phyloP scores from a whole-genome alignment of 371 early-diverging fungal species.

The Mucor lusitanicus region DNA sequence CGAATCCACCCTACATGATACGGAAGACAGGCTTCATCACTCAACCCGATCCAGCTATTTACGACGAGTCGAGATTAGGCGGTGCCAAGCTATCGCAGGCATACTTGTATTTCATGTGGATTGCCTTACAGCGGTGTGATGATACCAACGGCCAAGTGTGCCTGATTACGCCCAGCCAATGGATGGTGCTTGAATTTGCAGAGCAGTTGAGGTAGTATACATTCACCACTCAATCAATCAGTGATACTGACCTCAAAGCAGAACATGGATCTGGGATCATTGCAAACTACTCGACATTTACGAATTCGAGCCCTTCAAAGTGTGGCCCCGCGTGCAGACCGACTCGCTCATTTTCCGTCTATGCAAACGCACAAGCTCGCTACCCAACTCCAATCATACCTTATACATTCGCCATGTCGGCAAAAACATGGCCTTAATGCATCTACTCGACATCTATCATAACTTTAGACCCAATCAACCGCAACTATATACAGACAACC shows the following conservation, averaged over 20 bases:
- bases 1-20: slow-evolving; percentile 74
- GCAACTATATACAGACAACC: slow-evolving; percentile 8
- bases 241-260: slow-evolving; percentile 3
- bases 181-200: slow-evolving; percentile 66
- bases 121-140: slow-evolving; percentile 42
- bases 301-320: slow-evolving; percentile 69
- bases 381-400: slow-evolving; percentile 14
- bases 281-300: slow-evolving; percentile 58
- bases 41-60: slow-evolving; percentile 57
- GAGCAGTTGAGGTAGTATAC: slow-evolving; percentile 45
- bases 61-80: slow-evolving; percentile 52
- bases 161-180: slow-evolving; percentile 63
- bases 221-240: not conserved
- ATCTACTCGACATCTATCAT: slow-evolving; percentile 5
- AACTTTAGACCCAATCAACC: slow-evolving; percentile 7
- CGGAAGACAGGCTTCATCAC: slow-evolving; percentile 63
- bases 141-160: slow-evolving; percentile 43
- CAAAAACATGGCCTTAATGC: slow-evolving; percentile 2
- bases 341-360: slow-evolving; percentile 66
- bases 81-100: slow-evolving; percentile 44
- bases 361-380: slow-evolving; percentile 32
- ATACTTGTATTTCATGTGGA: slow-evolving; percentile 54
- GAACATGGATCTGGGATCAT: slow-evolving; percentile 61
- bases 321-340: slow-evolving; percentile 67
- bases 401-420: slow-evolving; percentile 19